Percentiles rank a stretch among this genome's conserved stretches.
These are phyloP conservation scores for Mucor racemosus DNA, from an alignment of 371 early-diverging fungal species.

Conservation along the genomic window DNA sequence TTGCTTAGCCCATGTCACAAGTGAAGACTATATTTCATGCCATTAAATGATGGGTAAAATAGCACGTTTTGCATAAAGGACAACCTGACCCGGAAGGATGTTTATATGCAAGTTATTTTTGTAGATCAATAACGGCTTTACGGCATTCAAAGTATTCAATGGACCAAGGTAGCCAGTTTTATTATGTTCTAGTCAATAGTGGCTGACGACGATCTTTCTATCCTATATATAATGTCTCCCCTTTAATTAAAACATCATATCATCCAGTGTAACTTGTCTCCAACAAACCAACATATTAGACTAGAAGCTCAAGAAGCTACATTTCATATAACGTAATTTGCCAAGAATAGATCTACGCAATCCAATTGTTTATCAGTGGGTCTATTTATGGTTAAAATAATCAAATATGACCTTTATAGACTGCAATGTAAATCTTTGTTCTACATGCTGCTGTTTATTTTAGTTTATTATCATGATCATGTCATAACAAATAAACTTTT, in stretches of 20 bases:
- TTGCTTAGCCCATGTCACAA: slow-evolving; percentile 3
- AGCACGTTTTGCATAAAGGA: neutral
- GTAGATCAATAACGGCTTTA: neutral
- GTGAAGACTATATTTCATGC: neutral
- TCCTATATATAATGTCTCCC: neutral
- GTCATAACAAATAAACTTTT: slow-evolving; percentile 8
- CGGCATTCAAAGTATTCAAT: neutral
- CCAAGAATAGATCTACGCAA: slow-evolving; percentile 10
- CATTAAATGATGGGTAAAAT: neutral
- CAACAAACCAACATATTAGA: slow-evolving; percentile 1
- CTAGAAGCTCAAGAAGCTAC: neutral
- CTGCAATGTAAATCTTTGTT: neutral
- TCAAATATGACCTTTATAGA: slow-evolving; percentile 1
- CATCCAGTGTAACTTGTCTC: slow-evolving; percentile 1
- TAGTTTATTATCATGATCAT: neutral
- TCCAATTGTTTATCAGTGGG: neutral
- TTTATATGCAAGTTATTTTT: neutral
- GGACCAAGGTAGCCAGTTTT: too few relatives aligned
- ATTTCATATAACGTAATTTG: slow-evolving; percentile 8
- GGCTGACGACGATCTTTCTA: neutral
- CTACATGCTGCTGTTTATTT: neutral
- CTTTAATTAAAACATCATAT: neutral
- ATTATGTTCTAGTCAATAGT: too few relatives aligned
- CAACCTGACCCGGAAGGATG: neutral
- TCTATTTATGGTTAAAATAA: slow-evolving; percentile 3